These are phyloP conservation scores for Aegilops longissima DNA, from an alignment of 176 grass and related monocot species.

Conservation along the genomic window DNA sequence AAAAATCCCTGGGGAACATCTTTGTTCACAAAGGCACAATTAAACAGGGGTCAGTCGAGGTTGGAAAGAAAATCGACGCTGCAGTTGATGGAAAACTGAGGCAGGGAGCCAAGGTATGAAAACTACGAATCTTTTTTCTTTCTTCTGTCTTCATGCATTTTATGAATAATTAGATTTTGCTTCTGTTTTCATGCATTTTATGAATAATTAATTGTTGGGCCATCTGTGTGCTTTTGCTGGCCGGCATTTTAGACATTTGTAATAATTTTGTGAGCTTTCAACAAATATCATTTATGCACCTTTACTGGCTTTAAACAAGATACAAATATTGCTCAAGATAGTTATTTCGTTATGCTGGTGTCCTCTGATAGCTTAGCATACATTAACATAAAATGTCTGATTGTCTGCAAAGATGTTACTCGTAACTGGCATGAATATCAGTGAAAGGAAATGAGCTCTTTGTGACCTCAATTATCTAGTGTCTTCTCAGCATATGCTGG, in stretches of 20 bases:
- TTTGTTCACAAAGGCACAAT: constrained; percentile 91
- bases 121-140: neutral
- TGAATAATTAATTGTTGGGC: neutral
- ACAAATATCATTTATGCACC: neutral
- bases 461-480: neutral
- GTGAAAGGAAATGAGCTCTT: neutral
- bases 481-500: neutral
- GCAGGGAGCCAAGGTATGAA: constrained; percentile 82
- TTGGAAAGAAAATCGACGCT: constrained; percentile 84
- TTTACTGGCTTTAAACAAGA: constrained; percentile 11
- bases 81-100: constrained; percentile 77
- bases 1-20: constrained; percentile 93
- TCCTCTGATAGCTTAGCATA: neutral
- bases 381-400: neutral
- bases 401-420: constrained; percentile 17
- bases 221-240: neutral
- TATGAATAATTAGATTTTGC: no score
- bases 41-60: constrained; percentile 72
- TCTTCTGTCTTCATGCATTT: no score
- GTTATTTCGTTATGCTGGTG: neutral
- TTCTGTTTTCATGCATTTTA: neutral
- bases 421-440: neutral
- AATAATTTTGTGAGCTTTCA: neutral
- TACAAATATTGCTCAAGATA: neutral
- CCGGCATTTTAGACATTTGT: neutral